These are phyloP conservation scores for Globisporangium echinulatum DNA, from an alignment of 352 stramenopile species.

Conservation along the genomic window DNA sequence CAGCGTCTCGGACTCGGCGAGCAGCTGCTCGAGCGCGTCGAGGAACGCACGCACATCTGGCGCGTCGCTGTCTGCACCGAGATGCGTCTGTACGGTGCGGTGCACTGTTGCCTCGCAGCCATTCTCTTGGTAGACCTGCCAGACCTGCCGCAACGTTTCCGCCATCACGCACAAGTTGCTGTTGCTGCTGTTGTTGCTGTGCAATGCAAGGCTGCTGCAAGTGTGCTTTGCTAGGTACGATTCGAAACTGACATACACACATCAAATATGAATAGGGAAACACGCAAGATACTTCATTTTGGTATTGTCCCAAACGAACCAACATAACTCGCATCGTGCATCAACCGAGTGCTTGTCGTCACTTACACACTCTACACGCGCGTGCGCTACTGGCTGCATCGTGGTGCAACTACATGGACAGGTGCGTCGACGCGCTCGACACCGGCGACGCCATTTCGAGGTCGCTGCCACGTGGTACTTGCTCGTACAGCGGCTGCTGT, in stretches of 20 bases:
- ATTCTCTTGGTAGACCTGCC: conserved; percentile 41
- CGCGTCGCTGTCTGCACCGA: conserved; percentile 17
- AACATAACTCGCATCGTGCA: not conserved
- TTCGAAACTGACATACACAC: not conserved
- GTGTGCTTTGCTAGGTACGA: not conserved
- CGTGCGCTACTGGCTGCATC: too few species aligned
- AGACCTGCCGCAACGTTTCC: conserved; percentile 25
- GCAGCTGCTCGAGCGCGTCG: conserved; percentile 28
- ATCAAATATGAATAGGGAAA: not conserved
- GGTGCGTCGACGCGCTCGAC: not conserved
- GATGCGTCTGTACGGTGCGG: conserved; percentile 21
- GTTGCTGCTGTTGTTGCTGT: not conserved
- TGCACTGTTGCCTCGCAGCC: conserved; percentile 31
- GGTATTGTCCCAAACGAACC: not conserved
- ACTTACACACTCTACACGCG: too few species aligned
- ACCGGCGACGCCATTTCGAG: conserved; percentile 27
- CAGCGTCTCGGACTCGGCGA: conserved; percentile 30
- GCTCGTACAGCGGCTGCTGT: conserved; percentile 44
- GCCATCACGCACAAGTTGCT: conserved; percentile 15
- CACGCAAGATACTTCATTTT: too few species aligned
- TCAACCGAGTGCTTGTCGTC: too few species aligned
- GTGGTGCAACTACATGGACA: too few species aligned
- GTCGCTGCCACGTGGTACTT: conserved; percentile 25
- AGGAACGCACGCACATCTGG: conserved; percentile 21
- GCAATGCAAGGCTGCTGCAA: not conserved